Evolutionary conservation across 257 asterid genomes (phyloP), one percentile per base, ranked within the genome.

Genomic region (Cinchona pubescens): DNA sequence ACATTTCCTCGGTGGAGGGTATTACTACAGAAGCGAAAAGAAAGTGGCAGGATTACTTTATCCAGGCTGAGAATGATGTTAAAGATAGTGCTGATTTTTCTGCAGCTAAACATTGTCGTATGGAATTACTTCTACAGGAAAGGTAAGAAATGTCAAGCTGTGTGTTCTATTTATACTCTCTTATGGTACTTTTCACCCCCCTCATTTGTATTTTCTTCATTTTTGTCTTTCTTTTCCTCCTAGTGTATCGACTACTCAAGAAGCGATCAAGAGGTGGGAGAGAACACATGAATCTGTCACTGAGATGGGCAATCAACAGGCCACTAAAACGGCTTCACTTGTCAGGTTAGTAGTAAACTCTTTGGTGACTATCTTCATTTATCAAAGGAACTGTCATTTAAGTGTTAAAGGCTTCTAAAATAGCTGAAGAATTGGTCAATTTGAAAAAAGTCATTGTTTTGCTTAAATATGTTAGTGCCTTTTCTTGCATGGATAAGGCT

Each of bases 101-200:
- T 67, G 96, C 90, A 67, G 89, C 96, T 72, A 92, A 92, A 86
- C 96, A 90, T 85, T 88, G 96, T 81, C 91, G 96, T 69, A 80
- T 92, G 90, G 96, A 92, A 82, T 80, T 83, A 53, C 86, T 92
- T 70, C 53, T 85, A 75, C 96, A 90, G 78, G 85, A 92, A 62
- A 88, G 96, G 97, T 92, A 75, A 67, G 48, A 53, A 70, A 29
- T 67, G 61, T 49, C 43, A 18, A 59, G n/a, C n/a, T n/a, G n/a
- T n/a, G n/a, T n/a, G n/a, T 35, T 58, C 43, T 73, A n/a, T 10
- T 67, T 62, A 12, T 73, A 58, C 62, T 35, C 60, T 38, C 70
- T 46, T 23, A 30, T 23, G 29, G 6, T 30, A 8, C 37, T 29
- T 1, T 27, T 43, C 19, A 15, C 34, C 60, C 34, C 64, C 46